A percentile compares a stretch with the other conserved stretches of the same genome.
phyloP scores from a whole-genome alignment of 2,329 filamentous ascomycete genomes.

The Fusarium citri region DNA sequence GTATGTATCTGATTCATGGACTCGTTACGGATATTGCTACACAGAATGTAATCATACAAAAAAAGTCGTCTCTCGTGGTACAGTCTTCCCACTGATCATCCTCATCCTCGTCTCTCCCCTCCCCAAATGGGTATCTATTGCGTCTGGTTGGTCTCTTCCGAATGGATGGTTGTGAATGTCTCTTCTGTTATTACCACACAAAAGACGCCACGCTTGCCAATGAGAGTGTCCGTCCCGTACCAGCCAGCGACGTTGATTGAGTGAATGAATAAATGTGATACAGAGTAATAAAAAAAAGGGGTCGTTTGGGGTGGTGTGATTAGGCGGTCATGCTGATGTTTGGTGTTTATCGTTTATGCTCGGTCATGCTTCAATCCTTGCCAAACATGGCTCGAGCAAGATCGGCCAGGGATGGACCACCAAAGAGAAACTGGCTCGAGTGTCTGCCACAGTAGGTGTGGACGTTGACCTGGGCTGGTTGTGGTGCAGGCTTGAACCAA shows the following conservation, averaged over 20 bases:
- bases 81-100: constrained; percentile 23
- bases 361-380: constrained; percentile 43
- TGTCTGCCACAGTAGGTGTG: constrained; percentile 68
- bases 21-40: constrained; percentile 40
- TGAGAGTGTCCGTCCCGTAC: constrained; percentile 41
- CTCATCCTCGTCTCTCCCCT: neutral
- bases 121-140: constrained; percentile 8
- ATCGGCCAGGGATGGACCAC: constrained; percentile 60
- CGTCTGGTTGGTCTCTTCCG: neutral
- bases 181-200: constrained; percentile 16
- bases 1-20: constrained; percentile 29
- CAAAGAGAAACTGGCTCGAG: constrained; percentile 64
- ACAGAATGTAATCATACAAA: constrained; percentile 34
- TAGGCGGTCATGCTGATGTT: constrained; percentile 12
- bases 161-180: constrained; percentile 13
- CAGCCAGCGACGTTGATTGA: constrained; percentile 44
- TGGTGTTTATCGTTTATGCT: constrained; percentile 11
- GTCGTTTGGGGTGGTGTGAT: constrained; percentile 11
- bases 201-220: constrained; percentile 37
- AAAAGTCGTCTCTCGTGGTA: constrained; percentile 18
- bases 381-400: constrained; percentile 57
- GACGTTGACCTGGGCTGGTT: constrained; percentile 62
- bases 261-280: constrained; percentile 18
- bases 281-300: constrained; percentile 12
- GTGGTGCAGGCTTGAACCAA: constrained; percentile 52